Base-by-base conservation (phyloP, 1,284 basidiomycete species). In the Heliocybe sulcata region DNA sequence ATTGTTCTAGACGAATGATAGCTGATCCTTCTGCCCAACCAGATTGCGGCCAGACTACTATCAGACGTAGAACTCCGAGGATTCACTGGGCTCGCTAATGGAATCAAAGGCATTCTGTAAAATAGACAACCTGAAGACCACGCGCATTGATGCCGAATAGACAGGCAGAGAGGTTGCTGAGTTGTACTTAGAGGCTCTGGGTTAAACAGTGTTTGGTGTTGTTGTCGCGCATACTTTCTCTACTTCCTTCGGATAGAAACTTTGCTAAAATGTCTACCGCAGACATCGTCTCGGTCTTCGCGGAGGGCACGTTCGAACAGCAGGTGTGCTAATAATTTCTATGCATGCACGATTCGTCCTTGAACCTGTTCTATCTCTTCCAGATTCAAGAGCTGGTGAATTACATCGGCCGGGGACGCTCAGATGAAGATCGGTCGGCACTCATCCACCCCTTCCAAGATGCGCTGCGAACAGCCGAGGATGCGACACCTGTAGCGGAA, bases 231-330 rank as follows among this genome's bases (percentile, higher is more conserved):
- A n/a, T 42, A 42, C 12, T 42, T 42, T 42, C 38, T 42, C 29
- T 31, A 31, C 29, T 42, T n/a, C 38, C 38, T 42, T 6, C 8
- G 8, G 16, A 9, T 16, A 35, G 33, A 35, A 16, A 35, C 16
- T 9, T 16, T 26, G 19, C 49, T 20, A 69, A 67, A 65, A 75
- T 75, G 73, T 59, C 69, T 35, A 62, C 56, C 54, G 69, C 84
- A 64, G 92, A 94, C 75, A 88, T 88, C 52, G 78, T 94, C 56
- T 85, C 91, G 56, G 84, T 94, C 63, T 92, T 92, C 65, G 83
- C 89, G 23, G 92, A 94, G 71, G 89, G 92, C 56, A 90, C 92
- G 0, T 94, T 92, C 65, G 82, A 87, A 67, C 90, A 93, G 69
- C 90, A 92, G 82, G 91, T 91, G 65, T 59, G 64, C 53, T 50